These are phyloP conservation scores for Cytospora chrysosperma DNA, from an alignment of 2,329 filamentous ascomycete species.

Conservation along the genomic window DNA sequence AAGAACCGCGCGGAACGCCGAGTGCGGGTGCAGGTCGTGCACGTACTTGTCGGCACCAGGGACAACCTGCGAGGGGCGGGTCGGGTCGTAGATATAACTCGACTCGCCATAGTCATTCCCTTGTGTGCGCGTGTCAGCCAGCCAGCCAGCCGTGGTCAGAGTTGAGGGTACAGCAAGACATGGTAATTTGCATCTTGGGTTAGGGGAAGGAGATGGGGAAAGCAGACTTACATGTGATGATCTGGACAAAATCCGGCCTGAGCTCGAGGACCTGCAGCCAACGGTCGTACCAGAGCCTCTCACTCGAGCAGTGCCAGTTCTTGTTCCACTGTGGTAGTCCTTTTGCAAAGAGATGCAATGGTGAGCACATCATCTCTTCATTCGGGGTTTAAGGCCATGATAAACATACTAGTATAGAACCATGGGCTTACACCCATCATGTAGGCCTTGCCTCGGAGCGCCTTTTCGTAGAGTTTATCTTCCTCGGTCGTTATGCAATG, in stretches of 20 bases:
- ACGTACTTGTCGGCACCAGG: conserved; percentile 49
- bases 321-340: conserved; percentile 38
- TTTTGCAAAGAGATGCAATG: not conserved
- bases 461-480: conserved; percentile 40
- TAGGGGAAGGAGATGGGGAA: no score
- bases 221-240: conserved; percentile 47
- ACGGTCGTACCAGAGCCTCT: conserved; percentile 55
- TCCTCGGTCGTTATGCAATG: conserved; percentile 38
- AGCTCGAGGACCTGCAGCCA: conserved; percentile 54
- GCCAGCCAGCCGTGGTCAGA: no score
- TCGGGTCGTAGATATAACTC: conserved; percentile 54
- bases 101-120: conserved; percentile 61
- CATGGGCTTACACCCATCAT: conserved; percentile 48
- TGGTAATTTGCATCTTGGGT: no score
- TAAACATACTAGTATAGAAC: conserved; percentile 45
- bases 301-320: conserved; percentile 56
- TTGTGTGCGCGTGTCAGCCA: conserved; percentile 23
- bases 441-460: conserved; percentile 44
- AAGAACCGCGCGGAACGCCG: conserved; percentile 47
- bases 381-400: conserved; percentile 43
- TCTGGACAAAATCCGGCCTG: conserved; percentile 51
- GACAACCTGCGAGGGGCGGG: conserved; percentile 40
- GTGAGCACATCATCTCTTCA: conserved; percentile 36
- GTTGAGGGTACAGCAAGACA: no score
- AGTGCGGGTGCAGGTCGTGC: conserved; percentile 43